phyloP scores from a whole-genome alignment of 345 rosid genomes.

The Mangifera indica region DNA sequence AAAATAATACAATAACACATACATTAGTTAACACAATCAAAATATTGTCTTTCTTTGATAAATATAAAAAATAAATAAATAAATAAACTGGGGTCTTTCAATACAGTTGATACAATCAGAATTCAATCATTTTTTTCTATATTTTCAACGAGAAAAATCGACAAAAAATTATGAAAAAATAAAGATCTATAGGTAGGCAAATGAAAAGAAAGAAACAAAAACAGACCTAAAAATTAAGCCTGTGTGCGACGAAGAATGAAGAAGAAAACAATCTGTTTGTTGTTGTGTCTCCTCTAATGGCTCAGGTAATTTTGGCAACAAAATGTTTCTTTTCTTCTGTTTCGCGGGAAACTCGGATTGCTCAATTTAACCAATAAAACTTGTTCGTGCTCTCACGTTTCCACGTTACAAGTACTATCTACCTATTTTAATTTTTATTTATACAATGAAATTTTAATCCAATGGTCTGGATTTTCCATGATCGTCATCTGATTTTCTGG shows the following conservation, averaged over 20 bases:
- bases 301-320: conserved; percentile 17
- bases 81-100: no score
- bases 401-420: conserved; percentile 27
- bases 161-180: neutral
- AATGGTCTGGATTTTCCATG: neutral
- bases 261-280: neutral
- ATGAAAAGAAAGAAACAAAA: neutral
- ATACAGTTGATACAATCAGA: no score
- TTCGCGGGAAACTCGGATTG: conserved; percentile 42
- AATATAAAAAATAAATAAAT: no score
- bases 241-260: neutral
- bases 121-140: no score
- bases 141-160: neutral
- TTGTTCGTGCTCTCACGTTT: conserved; percentile 45
- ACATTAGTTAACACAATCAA: no score
- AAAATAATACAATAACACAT: neutral
- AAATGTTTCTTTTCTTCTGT: conserved; percentile 36
- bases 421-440: neutral
- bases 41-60: no score
- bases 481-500: neutral
- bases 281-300: conserved; percentile 19
- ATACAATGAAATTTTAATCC: neutral
- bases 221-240: neutral
- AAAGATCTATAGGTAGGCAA: neutral
- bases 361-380: conserved; percentile 33